Conservation (phyloP, 139 green algal species). For the Picochlorum sp. region DNA sequence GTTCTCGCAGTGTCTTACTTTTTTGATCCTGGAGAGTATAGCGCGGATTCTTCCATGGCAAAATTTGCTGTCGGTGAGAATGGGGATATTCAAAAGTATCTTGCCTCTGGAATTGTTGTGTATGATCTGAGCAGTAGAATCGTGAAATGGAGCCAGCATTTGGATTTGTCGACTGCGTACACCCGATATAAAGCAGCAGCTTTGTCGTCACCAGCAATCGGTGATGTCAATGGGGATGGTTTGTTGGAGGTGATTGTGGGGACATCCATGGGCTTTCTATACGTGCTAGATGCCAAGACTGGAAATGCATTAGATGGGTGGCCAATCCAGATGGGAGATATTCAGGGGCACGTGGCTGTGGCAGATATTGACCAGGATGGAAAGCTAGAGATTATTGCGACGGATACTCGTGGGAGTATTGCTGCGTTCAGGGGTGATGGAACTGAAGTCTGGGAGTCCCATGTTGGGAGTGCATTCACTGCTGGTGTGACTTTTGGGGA, state of each 20-base stretch:
- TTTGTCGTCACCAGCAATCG: slow-evolving; percentile 72
- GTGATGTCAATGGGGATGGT: slow-evolving; percentile 78
- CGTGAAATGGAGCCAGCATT: slow-evolving; percentile 79
- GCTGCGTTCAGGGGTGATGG: slow-evolving; percentile 61
- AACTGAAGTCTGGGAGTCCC: slow-evolving; percentile 86
- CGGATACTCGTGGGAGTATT: slow-evolving; percentile 80
- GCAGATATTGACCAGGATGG: slow-evolving; percentile 89
- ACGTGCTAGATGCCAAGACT: slow-evolving; percentile 69
- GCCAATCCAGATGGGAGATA: slow-evolving; percentile 89
- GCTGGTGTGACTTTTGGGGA: slow-evolving; percentile 52
- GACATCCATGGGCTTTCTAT: slow-evolving; percentile 88
- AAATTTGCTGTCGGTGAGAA: slow-evolving; percentile 41
- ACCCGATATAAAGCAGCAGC: slow-evolving; percentile 73
- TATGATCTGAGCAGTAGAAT: slow-evolving; percentile 64
- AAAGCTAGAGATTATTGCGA: slow-evolving; percentile 75
- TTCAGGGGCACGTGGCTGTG: slow-evolving; percentile 83
- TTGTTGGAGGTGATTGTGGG: slow-evolving; percentile 87
- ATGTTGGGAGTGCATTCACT: slow-evolving; percentile 42
- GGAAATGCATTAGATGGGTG: slow-evolving; percentile 51
- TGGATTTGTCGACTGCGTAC: slow-evolving; percentile 87
- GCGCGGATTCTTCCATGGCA: background rate
- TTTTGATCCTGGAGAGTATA: slow-evolving; percentile 72
- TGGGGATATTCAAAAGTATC: slow-evolving; percentile 62
- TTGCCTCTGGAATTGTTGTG: slow-evolving; percentile 72
- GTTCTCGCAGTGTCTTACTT: slow-evolving; percentile 85